phyloP scores from a whole-genome alignment of 2,329 filamentous ascomycete genomes.

The Leptoxyphium fumago region DNA sequence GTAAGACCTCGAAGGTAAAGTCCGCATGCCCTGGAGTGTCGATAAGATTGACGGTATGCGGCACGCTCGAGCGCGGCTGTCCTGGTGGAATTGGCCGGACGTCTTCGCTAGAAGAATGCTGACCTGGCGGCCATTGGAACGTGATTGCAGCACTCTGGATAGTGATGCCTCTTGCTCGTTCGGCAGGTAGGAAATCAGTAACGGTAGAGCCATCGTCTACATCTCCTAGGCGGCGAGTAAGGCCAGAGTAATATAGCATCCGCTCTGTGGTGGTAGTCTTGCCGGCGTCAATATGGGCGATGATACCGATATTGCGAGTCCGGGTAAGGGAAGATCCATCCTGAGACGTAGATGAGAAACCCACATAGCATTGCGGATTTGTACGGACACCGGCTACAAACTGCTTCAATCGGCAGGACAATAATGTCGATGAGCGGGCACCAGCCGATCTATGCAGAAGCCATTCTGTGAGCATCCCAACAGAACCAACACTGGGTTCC shows the following conservation, averaged over 20 bases:
- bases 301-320: conserved; percentile 93
- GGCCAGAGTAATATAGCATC: conserved; percentile 93
- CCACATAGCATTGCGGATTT: too few species aligned
- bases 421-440: too few species aligned
- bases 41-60: conserved; percentile 75
- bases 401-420: too few species aligned
- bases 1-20: conserved; percentile 90
- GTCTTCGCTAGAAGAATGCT: not conserved
- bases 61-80: conserved; percentile 33
- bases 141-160: conserved; percentile 96
- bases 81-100: not conserved
- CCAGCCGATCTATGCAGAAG: not conserved
- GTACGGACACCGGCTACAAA: too few species aligned
- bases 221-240: conserved; percentile 78
- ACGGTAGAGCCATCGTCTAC: conserved; percentile 95
- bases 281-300: conserved; percentile 95
- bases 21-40: conserved; percentile 96
- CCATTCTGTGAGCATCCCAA: not conserved
- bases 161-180: conserved; percentile 84
- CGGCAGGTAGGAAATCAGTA: conserved; percentile 89
- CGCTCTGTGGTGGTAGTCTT: conserved; percentile 98
- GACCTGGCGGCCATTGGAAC: conserved; percentile 68
- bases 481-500: too few species aligned
- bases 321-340: conserved; percentile 11
- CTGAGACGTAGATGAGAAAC: not conserved